Evolutionary conservation across 2,329 filamentous ascomycete species (phyloP).

Genomic region (Colletotrichum tabaci): DNA sequence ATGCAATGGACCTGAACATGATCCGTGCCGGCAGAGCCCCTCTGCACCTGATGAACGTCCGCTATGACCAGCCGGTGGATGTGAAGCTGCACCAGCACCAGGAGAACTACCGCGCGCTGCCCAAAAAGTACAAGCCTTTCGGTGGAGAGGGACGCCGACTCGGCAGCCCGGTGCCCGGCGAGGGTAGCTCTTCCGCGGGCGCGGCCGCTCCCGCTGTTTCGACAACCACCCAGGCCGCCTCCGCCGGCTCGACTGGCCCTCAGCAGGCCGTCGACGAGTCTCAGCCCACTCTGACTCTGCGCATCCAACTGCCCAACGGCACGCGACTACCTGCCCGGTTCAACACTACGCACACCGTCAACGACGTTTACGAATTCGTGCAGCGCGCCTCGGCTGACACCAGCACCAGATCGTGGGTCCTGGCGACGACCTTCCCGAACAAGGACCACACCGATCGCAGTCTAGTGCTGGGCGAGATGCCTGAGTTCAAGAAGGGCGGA

Average conservation of each 20-base stretch:
- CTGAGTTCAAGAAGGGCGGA: slow-evolving; percentile 77
- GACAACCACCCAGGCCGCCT: slow-evolving; percentile 46
- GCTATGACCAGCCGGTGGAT: slow-evolving; percentile 81
- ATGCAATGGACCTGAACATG: slow-evolving; percentile 79
- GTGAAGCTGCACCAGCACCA: slow-evolving; percentile 84
- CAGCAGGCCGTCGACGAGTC: slow-evolving; percentile 69
- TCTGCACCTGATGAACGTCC: slow-evolving; percentile 83
- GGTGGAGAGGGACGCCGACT: slow-evolving; percentile 79
- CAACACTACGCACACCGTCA: slow-evolving; percentile 84
- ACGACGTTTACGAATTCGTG: slow-evolving; percentile 84
- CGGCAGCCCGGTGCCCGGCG: slow-evolving; percentile 82
- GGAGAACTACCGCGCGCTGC: slow-evolving; percentile 80
- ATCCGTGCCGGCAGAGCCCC: slow-evolving; percentile 85
- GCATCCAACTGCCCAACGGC: slow-evolving; percentile 85
- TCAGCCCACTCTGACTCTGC: slow-evolving; percentile 78
- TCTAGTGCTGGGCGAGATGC: slow-evolving; percentile 70
- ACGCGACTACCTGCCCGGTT: slow-evolving; percentile 84
- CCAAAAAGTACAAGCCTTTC: slow-evolving; percentile 84
- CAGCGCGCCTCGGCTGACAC: slow-evolving; percentile 73
- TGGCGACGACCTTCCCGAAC: slow-evolving; percentile 87
- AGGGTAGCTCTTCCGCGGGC: slow-evolving; percentile 44
- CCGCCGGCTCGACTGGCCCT: slow-evolving; percentile 51
- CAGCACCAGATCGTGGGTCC: slow-evolving; percentile 74
- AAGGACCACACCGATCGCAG: slow-evolving; percentile 82
- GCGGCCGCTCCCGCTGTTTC: slow-evolving; percentile 44